Base-by-base conservation (phyloP, 805 yeast species). In the Helenozyma rhizophorensis region DNA sequence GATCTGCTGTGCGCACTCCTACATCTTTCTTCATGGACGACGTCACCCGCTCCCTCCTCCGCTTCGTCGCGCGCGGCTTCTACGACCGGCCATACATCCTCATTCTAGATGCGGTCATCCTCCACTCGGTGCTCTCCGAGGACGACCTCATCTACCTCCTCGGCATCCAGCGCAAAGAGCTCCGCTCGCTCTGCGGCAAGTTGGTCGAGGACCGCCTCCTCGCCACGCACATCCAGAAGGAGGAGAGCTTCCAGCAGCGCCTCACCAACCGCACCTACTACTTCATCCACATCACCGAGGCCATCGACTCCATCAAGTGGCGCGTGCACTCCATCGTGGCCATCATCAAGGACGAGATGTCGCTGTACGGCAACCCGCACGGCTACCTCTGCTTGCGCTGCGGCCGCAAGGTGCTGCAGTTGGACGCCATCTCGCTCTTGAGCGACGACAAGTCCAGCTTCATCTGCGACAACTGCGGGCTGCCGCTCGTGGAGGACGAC, bases 241-340 rank as follows among this genome's bases (percentile, higher is more conserved):
- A 77, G 42, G 68, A 60, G 27, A 61, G 56, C 43, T 71, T 73
- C 15, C 83, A 77, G 36, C 75, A 57, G 40, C 70, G 96, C 41
- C 74, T 82, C 35, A 78, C 80, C 28, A 74, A 80, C 16, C 73
- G 89, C 48, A 83, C 90, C 2, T 87, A 87, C 50, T 93, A 82
- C 61, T 93, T 76, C 57, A 80, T 90, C 34, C 96, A 87, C 53
- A 78, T 76, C 54, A 86, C 96, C 3, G 95, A 88, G 56, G 95
- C 97, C 0, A 85, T 93, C 25, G 98, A 93, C 61, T 78, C 96
- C 3, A 78, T 93, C 54, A 93, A 93, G 60, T 93, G 97, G 97
- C 88, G 89, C 53, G 84, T 90, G 38, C 96, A 90, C 56, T 76
- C 84, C 28, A 72, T 93, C 17, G 97, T 86, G 10, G 81, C 80